These are phyloP conservation scores for Metschnikowia henanensis DNA, from an alignment of 805 yeast genomes.

Conservation along the genomic window DNA sequence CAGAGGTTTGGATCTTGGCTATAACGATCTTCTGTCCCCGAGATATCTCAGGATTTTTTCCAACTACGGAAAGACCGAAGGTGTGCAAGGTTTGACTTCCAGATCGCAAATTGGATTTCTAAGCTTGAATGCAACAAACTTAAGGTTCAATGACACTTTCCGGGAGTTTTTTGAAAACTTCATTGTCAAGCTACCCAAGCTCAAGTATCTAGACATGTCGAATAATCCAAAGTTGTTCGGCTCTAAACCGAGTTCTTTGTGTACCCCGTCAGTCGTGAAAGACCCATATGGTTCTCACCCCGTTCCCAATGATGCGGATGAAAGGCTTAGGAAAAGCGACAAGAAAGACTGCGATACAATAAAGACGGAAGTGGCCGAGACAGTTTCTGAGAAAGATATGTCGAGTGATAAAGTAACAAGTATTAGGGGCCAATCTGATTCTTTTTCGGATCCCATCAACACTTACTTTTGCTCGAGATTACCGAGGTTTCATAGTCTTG, in stretches of 20 bases:
- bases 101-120: slow-evolving; percentile 40
- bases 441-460: slow-evolving; percentile 32
- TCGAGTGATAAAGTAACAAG: too few species aligned
- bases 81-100: slow-evolving; percentile 20
- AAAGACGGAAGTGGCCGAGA: too few species aligned
- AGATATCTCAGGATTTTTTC: slow-evolving; percentile 37
- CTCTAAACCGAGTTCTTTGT: too few species aligned
- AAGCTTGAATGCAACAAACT: slow-evolving; percentile 65
- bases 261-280: too few species aligned
- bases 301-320: too few species aligned
- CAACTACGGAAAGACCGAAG: slow-evolving; percentile 26
- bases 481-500: slow-evolving; percentile 65
- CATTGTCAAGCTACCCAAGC: slow-evolving; percentile 52
- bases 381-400: too few species aligned
- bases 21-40: slow-evolving; percentile 60
- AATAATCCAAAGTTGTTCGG: slow-evolving; percentile 70
- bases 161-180: slow-evolving; percentile 52
- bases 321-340: too few species aligned
- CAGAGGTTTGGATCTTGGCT: slow-evolving; percentile 81
- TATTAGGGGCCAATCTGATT: background rate
- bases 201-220: slow-evolving; percentile 76
- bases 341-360: too few species aligned
- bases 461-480: slow-evolving; percentile 59
- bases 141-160: slow-evolving; percentile 47
- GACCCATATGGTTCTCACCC: too few species aligned